Conservation (phyloP, 2,329 filamentous ascomycete species). For the Fusarium mundagurra region DNA sequence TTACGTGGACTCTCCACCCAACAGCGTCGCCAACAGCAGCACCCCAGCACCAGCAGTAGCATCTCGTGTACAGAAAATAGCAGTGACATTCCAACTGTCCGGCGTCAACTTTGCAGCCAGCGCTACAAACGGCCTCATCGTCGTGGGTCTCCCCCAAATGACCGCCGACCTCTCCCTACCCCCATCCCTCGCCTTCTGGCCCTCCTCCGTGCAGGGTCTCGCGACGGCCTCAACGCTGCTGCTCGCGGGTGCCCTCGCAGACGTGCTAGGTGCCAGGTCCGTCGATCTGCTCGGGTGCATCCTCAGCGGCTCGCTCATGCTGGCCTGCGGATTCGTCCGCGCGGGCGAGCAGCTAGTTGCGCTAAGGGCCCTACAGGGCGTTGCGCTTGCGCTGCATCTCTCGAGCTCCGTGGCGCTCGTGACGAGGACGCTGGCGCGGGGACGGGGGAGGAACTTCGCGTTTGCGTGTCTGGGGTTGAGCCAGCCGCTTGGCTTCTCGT, state of each 20-base stretch:
- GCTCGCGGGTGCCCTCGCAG: constrained; percentile 52
- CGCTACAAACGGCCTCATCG: constrained; percentile 45
- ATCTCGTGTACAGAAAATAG: constrained; percentile 31
- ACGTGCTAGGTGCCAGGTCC: constrained; percentile 47
- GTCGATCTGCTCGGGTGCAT: constrained; percentile 50
- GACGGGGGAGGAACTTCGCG: constrained; percentile 51
- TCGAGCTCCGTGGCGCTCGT: constrained; percentile 51
- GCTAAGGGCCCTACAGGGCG: constrained; percentile 53
- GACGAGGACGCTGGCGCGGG: constrained; percentile 44
- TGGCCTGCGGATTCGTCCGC: constrained; percentile 46
- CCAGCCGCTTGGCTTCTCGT: constrained; percentile 59
- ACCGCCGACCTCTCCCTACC: constrained; percentile 49
- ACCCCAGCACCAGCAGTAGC: background rate
- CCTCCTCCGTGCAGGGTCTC: constrained; percentile 49
- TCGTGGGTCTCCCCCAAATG: constrained; percentile 54
- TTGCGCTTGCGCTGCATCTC: constrained; percentile 49
- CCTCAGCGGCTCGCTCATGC: constrained; percentile 42
- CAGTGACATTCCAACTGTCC: constrained; percentile 36
- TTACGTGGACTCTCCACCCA: background rate
- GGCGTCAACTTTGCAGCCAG: constrained; percentile 42
- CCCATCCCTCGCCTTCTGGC: constrained; percentile 51
- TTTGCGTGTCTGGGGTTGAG: constrained; percentile 57
- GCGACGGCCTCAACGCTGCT: constrained; percentile 50
- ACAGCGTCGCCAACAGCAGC: background rate
- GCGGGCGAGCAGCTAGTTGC: constrained; percentile 49